Conservation (phyloP, 176 grass and related monocot species). For the Triticum monococcum region DNA sequence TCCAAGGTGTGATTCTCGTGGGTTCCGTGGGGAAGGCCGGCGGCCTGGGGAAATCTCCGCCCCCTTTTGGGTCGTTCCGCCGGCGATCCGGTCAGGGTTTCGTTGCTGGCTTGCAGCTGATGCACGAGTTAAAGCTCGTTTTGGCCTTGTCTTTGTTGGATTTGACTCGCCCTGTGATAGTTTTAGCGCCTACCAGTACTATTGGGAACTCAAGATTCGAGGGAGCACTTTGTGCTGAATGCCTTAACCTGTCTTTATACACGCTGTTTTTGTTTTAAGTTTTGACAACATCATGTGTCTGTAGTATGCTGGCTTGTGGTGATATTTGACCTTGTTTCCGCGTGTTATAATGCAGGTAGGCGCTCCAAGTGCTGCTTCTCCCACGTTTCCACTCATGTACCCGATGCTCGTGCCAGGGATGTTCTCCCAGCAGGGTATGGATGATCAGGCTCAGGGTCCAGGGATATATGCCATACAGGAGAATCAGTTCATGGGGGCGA, state of each 20-base stretch:
- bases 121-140: neutral
- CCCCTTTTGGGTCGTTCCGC: neutral
- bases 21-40: neutral
- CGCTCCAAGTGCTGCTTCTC: slow-evolving; percentile 16
- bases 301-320: neutral
- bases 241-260: neutral
- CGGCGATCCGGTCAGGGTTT: neutral
- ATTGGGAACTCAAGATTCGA: neutral
- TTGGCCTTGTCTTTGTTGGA: neutral
- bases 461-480: slow-evolving; percentile 87
- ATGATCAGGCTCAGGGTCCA: slow-evolving; percentile 60
- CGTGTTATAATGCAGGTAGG: slow-evolving; percentile 19
- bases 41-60: neutral
- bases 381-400: slow-evolving; percentile 42
- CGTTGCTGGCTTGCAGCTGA: neutral
- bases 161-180: neutral
- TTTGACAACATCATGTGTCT: neutral
- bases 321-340: neutral
- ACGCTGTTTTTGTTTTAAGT: neutral
- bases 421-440: slow-evolving; percentile 39
- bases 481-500: slow-evolving; percentile 49
- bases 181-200: neutral
- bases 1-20: neutral
- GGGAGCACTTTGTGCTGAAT: neutral
- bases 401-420: slow-evolving; percentile 39